Conservation (phyloP, 176 grass and related monocot genomes). For the Bothriochloa decipiens region DNA sequence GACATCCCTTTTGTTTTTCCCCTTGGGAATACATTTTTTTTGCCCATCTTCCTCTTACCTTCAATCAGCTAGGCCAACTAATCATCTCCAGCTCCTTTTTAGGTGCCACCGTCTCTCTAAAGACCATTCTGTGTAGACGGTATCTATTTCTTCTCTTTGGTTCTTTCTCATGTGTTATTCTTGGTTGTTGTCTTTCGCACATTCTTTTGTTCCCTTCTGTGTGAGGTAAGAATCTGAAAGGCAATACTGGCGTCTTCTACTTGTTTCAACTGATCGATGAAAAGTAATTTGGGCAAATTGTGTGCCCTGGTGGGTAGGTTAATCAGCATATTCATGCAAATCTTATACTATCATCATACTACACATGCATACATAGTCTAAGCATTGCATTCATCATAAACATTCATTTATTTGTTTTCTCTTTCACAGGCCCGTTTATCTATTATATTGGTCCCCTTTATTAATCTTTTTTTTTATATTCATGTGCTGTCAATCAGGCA, state of each 20-base stretch:
- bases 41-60: not conserved
- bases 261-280: constrained; percentile 12
- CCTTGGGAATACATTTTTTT: constrained; percentile 13
- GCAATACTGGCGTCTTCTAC: constrained; percentile 15
- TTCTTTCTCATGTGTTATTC: constrained; percentile 36
- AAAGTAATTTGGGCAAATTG: not conserved
- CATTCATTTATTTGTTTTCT: not conserved
- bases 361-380: not conserved
- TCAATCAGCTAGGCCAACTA: constrained; percentile 50
- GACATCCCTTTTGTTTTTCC: constrained; percentile 45
- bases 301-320: not conserved
- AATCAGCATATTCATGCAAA: not conserved
- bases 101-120: constrained; percentile 47
- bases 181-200: constrained; percentile 27
- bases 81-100: constrained; percentile 46
- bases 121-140: constrained; percentile 46
- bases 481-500: not conserved
- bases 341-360: not conserved
- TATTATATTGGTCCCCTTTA: not conserved
- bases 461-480: not conserved
- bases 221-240: constrained; percentile 40
- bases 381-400: not conserved
- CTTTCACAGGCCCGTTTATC: not conserved
- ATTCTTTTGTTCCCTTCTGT: constrained; percentile 41
- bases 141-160: constrained; percentile 26